phyloP scores from a whole-genome alignment of 1,284 basidiomycete genomes.

The Naganishia sp. region DNA sequence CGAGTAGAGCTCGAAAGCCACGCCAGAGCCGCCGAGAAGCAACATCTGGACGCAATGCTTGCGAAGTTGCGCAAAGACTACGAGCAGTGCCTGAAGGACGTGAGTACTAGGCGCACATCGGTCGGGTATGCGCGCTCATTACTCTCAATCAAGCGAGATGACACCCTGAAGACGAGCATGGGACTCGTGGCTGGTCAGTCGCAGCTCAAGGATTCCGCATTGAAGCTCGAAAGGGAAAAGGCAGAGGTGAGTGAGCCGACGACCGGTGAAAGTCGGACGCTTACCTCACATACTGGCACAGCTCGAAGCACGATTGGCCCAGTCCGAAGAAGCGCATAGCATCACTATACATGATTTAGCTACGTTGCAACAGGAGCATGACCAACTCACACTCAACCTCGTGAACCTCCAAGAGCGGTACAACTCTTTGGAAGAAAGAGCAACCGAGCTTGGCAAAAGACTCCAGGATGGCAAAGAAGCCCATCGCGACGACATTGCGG shows the following conservation, averaged over 20 bases:
- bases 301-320: not conserved
- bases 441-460: constrained; percentile 9
- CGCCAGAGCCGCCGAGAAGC: not conserved
- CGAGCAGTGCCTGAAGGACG: constrained; percentile 1
- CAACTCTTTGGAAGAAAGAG: not conserved
- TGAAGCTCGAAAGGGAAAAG: not conserved
- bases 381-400: not conserved
- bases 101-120: not conserved
- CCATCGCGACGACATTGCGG: constrained; percentile 14
- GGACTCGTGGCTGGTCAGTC: not conserved
- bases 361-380: not conserved
- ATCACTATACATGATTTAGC: not conserved
- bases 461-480: constrained; percentile 19
- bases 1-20: not conserved
- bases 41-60: not conserved
- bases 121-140: no score
- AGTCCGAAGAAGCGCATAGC: not conserved
- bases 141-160: not conserved
- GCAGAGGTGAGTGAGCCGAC: not conserved
- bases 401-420: not conserved
- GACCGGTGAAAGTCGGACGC: not conserved
- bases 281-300: not conserved
- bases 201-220: not conserved
- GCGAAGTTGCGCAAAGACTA: not conserved
- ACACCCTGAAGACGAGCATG: not conserved